Percentiles rank a stretch among this genome's conserved stretches.
phyloP scores from a whole-genome alignment of 495 filamentous ascomycete species.

The Talaromyces trachyspermus region DNA sequence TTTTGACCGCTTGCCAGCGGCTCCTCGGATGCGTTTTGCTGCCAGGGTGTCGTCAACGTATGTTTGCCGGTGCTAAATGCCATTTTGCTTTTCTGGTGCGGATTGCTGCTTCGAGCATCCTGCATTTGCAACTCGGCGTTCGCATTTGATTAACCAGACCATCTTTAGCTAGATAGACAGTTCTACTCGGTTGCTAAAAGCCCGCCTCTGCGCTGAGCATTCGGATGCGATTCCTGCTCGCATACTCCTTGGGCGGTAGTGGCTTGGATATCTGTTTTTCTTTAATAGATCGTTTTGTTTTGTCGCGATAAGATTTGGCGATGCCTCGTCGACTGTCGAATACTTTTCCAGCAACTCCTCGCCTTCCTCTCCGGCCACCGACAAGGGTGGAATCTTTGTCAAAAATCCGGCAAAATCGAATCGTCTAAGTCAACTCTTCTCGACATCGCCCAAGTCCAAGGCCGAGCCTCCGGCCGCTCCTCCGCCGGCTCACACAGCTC shows the following conservation, averaged over 20 bases:
- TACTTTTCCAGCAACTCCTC: conserved; percentile 37
- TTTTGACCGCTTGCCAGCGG: conserved; percentile 7
- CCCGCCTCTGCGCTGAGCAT: background rate
- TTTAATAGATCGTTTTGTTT: background rate
- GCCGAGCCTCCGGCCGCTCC: conserved; percentile 34
- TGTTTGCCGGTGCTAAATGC: too few relatives aligned
- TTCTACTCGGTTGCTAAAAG: background rate
- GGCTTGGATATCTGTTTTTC: too few relatives aligned
- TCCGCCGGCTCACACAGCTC: conserved; percentile 44
- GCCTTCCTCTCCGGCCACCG: conserved; percentile 36
- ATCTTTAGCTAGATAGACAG: too few relatives aligned
- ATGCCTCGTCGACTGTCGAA: conserved; percentile 51
- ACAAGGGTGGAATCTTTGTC: conserved; percentile 40
- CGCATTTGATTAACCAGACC: too few relatives aligned
- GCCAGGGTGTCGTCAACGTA: too few relatives aligned
- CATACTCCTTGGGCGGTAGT: too few relatives aligned
- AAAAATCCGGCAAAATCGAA: conserved; percentile 58
- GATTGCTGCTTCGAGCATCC: too few relatives aligned
- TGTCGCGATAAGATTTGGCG: conserved; percentile 21
- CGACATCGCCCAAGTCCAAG: conserved; percentile 50
- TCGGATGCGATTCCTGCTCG: too few relatives aligned
- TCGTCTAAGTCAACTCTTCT: conserved; percentile 51
- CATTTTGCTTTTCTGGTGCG: too few relatives aligned
- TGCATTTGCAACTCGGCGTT: too few relatives aligned
- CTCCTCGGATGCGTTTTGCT: conserved; percentile 5